Evolutionary conservation across 768 basidiomycete species (phyloP), one percentile per base, ranked within the genome.

Genomic region (Postia placenta): DNA sequence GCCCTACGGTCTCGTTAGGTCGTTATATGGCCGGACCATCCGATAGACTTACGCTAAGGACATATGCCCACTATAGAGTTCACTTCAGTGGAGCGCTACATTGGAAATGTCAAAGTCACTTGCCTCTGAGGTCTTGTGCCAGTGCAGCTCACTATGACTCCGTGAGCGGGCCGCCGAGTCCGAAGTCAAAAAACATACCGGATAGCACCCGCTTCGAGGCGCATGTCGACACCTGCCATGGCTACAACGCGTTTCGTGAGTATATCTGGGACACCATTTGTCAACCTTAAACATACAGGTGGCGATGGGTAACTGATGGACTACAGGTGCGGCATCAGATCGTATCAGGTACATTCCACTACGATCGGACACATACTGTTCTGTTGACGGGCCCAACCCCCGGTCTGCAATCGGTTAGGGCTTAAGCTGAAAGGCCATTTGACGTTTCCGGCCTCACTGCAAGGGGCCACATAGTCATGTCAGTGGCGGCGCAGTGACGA

Each of bases 381-480:
- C 60, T 83, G 75, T 57, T 81, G 72, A 40, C 81, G 71, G 24
- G 82, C 76, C 81, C 82, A 85, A 1, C 83, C 83, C n/a, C 81
- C 83, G 3, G 71, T 69, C 45, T 75, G 73, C 5, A 85, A 55
- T 27, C 79, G 76, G 56, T 72, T 82, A 56, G 80, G 80, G 51
- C 81, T 82, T 19, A 81, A 60, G 42, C 74, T 68, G 58, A 83
- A 80, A 0, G 81, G 75, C 83, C 83, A 85, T 56, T 83, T 84
- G 52, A 71, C 71, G 54, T 82, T 83, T 0, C 51, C 45, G 1
- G 68, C 73, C 45, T 26, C 25, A n/a, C 5, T 27, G 28, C n/a
- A 6, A 12, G 36, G 12, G 42, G n/a, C n/a, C n/a, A n/a, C n/a
- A n/a, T n/a, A n/a, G 30, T 44, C 24, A 33, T 7, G 20, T 40